phyloP scores from a whole-genome alignment of 306 rosid genomes.

The Cicer yamashitae region DNA sequence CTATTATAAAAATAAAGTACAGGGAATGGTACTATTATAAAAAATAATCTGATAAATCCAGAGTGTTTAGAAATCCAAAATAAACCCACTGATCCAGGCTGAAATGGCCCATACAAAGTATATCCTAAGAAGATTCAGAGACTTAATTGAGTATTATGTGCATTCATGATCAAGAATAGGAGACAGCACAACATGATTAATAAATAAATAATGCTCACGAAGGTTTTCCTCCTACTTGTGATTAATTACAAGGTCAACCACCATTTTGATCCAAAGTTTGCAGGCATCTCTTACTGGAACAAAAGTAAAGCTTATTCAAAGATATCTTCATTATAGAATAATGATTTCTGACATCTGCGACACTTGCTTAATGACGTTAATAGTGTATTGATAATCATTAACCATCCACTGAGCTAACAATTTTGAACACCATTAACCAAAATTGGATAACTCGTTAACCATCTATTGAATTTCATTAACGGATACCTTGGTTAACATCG shows the following conservation, averaged over 20 bases:
- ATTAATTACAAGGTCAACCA: conserved; percentile 7
- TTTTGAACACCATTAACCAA: background rate
- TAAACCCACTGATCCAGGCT: background rate
- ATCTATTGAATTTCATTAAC: background rate
- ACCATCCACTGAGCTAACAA: background rate
- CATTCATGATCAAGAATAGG: conserved; percentile 16
- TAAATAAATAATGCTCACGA: conserved; percentile 13
- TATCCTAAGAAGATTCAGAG: conserved; percentile 26
- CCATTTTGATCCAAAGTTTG: background rate
- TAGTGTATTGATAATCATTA: background rate
- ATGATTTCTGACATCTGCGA: background rate
- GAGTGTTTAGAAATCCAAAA: conserved; percentile 1
- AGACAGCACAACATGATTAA: background rate
- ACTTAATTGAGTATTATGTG: conserved; percentile 3
- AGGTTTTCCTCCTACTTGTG: conserved; percentile 15
- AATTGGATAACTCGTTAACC: background rate
- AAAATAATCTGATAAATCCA: conserved; percentile 18
- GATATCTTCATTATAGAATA: background rate
- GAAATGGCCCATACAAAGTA: conserved; percentile 17
- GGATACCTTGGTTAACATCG: background rate
- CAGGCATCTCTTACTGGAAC: conserved; percentile 26
- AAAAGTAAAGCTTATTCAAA: background rate
- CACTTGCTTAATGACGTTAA: background rate
- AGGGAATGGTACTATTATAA: background rate
- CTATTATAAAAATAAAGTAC: conserved; percentile 17